Conservation (phyloP, 2,329 filamentous ascomycete species). For the Cercospora canescens region DNA sequence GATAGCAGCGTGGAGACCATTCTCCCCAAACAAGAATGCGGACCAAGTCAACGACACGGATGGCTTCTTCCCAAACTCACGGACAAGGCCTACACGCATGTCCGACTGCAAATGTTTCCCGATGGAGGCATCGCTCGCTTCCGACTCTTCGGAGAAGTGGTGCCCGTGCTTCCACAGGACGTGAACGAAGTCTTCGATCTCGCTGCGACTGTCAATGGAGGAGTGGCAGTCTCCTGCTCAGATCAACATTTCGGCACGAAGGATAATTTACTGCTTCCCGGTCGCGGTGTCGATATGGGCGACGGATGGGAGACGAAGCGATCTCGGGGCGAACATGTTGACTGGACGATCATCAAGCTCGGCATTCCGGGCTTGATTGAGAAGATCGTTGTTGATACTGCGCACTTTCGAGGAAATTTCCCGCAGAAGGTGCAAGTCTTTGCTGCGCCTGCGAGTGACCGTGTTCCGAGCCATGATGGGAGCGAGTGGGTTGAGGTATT, state of each 20-base stretch:
- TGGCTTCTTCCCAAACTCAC: slow-evolving; percentile 64
- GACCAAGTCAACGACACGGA: slow-evolving; percentile 70
- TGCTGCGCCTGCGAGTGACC: slow-evolving; percentile 57
- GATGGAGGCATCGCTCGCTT: slow-evolving; percentile 83
- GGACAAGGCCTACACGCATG: slow-evolving; percentile 72
- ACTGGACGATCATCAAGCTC: slow-evolving; percentile 78
- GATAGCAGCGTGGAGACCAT: slow-evolving; percentile 42
- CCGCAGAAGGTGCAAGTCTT: slow-evolving; percentile 72
- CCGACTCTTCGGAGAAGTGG: slow-evolving; percentile 72
- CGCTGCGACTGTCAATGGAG: slow-evolving; percentile 76
- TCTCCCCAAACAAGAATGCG: slow-evolving; percentile 68
- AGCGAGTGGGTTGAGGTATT: slow-evolving; percentile 67
- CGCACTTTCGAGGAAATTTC: slow-evolving; percentile 81
- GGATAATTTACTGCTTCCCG: slow-evolving; percentile 76
- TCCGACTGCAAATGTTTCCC: slow-evolving; percentile 80
- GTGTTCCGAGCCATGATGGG: slow-evolving; percentile 54
- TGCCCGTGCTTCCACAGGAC: slow-evolving; percentile 73
- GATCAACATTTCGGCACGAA: slow-evolving; percentile 85
- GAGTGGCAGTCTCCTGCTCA: slow-evolving; percentile 71
- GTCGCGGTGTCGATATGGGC: slow-evolving; percentile 79
- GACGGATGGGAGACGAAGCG: slow-evolving; percentile 86
- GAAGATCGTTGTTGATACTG: slow-evolving; percentile 74
- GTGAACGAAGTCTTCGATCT: slow-evolving; percentile 69
- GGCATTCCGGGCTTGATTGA: slow-evolving; percentile 66
- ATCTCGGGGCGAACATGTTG: slow-evolving; percentile 70